These are phyloP conservation scores for Echium plantagineum DNA, from an alignment of 257 asterid species.

Conservation along the genomic window DNA sequence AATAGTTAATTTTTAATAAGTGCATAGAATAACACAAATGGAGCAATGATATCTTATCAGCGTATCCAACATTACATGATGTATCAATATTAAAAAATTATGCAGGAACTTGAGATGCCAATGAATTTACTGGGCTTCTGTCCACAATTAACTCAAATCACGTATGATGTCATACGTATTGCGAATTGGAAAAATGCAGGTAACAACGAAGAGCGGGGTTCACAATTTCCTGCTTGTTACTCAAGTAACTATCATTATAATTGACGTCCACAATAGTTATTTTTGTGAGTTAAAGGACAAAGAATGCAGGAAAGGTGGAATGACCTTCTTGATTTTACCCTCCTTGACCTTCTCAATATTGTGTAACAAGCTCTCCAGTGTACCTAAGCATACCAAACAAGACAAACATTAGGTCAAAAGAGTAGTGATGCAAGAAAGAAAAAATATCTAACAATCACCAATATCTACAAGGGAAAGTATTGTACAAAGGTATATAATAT, in stretches of 20 bases:
- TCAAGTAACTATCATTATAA: too few relatives aligned
- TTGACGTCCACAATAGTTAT: not conserved
- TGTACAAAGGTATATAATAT: too few relatives aligned
- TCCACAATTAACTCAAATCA: not conserved
- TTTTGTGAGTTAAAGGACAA: not conserved
- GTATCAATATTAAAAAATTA: not conserved
- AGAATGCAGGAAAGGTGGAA: constrained; percentile 13
- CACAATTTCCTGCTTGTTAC: too few relatives aligned
- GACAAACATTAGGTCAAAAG: not conserved
- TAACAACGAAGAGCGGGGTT: too few relatives aligned
- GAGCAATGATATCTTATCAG: not conserved
- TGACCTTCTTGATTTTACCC: constrained; percentile 71
- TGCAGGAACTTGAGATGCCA: too few relatives aligned
- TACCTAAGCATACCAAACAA: too few relatives aligned
- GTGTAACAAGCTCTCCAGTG: constrained; percentile 76
- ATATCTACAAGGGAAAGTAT: too few relatives aligned
- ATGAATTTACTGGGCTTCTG: too few relatives aligned
- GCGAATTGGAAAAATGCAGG: not conserved
- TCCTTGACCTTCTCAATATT: constrained; percentile 65
- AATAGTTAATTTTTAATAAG: too few relatives aligned
- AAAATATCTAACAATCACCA: too few relatives aligned
- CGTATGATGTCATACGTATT: not conserved
- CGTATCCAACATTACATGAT: not conserved
- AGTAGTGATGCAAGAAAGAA: not conserved
- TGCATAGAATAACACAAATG: too few relatives aligned